Conservation (phyloP, 2,329 filamentous ascomycete species). For the Penicillium sp. region DNA sequence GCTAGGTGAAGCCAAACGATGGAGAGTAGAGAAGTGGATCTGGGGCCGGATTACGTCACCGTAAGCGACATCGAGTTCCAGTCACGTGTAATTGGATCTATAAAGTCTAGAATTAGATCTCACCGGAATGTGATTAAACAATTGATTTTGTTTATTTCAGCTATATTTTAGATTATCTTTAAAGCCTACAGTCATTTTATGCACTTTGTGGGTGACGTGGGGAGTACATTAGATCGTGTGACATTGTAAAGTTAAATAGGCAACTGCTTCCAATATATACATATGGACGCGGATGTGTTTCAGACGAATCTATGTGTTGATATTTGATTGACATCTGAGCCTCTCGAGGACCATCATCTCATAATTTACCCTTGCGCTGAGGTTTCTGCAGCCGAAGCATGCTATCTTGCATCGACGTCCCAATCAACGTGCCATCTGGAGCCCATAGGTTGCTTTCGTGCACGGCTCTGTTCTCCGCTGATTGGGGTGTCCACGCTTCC, state of each 20-base stretch:
- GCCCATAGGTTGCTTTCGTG: conserved; percentile 52
- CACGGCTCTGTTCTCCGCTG: conserved; percentile 47
- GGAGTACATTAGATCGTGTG: too few relatives aligned
- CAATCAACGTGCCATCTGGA: conserved; percentile 46
- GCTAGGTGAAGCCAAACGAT: background rate
- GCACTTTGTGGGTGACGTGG: too few relatives aligned
- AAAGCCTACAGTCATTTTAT: too few relatives aligned
- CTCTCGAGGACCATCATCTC: background rate
- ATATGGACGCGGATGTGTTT: too few relatives aligned
- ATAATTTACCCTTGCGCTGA: conserved; percentile 24
- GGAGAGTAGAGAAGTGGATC: background rate
- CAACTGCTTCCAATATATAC: too few relatives aligned
- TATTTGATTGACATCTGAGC: background rate
- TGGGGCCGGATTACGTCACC: background rate
- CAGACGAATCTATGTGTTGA: background rate
- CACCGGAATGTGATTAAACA: background rate
- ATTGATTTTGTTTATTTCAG: too few relatives aligned
- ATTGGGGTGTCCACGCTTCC: conserved; percentile 49
- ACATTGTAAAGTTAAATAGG: too few relatives aligned
- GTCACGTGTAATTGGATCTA: background rate
- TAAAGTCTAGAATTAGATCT: background rate
- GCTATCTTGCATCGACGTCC: conserved; percentile 53
- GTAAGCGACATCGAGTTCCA: background rate
- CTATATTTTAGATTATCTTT: too few relatives aligned
- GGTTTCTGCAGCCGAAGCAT: conserved; percentile 39